These are phyloP conservation scores for Dothistroma pini DNA, from an alignment of 2,329 filamentous ascomycete genomes.

Conservation along the genomic window DNA sequence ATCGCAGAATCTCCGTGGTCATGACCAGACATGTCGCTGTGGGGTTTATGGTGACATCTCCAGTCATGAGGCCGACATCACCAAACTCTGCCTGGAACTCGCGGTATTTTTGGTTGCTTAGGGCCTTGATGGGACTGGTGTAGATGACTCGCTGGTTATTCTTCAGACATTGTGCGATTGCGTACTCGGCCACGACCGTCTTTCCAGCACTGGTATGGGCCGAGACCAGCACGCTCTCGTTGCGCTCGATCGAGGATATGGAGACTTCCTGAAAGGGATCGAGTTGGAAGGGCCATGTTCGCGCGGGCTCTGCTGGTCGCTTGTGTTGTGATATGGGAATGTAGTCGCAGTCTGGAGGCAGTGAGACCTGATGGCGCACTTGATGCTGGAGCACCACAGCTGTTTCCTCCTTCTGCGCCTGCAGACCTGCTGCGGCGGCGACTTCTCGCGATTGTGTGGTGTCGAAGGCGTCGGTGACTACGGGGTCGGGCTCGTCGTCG, in stretches of 20 bases:
- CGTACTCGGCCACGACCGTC: constrained; percentile 97
- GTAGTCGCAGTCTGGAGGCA: constrained; percentile 73
- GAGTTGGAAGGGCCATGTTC: constrained; percentile 81
- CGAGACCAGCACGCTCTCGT: constrained; percentile 94
- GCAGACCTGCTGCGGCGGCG: constrained; percentile 69
- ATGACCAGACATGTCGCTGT: constrained; percentile 97
- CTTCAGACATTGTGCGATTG: constrained; percentile 94
- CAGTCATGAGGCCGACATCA: constrained; percentile 96
- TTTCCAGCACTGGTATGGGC: constrained; percentile 98
- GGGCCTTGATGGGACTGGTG: constrained; percentile 96
- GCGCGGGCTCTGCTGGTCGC: constrained; percentile 79
- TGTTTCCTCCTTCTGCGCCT: constrained; percentile 59
- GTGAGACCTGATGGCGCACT: constrained; percentile 94
- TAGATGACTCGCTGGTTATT: constrained; percentile 98
- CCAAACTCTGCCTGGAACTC: constrained; percentile 95
- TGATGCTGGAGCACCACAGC: constrained; percentile 89
- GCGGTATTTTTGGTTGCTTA: constrained; percentile 98
- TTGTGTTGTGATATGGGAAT: constrained; percentile 93
- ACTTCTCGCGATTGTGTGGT: constrained; percentile 92
- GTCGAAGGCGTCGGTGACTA: constrained; percentile 90
- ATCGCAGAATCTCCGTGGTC: constrained; percentile 98
- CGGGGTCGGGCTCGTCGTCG: constrained; percentile 66
- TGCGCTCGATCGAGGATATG: constrained; percentile 89
- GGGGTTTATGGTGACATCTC: constrained; percentile 98
- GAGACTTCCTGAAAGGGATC: constrained; percentile 97